phyloP scores from a whole-genome alignment of 192 early-diverging fungal genomes.

The Jimgerdemannia flammicorona region DNA sequence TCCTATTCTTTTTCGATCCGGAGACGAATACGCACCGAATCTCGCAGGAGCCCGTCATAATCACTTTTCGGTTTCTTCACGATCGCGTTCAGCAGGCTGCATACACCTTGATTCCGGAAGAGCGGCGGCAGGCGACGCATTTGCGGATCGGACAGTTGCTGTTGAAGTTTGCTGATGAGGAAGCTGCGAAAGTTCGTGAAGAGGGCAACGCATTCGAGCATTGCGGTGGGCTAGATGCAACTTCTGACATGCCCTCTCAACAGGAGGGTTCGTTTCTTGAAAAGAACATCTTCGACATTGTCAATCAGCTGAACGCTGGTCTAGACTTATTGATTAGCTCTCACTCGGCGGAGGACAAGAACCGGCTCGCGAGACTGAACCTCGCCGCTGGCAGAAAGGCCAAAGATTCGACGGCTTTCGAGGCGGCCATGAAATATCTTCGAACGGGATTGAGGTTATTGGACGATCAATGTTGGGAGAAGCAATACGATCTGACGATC shows the following conservation, averaged over 20 bases:
- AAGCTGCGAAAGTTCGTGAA: not conserved
- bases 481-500: slow-evolving; percentile 18
- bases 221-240: not conserved
- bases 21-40: not conserved
- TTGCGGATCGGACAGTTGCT: slow-evolving; percentile 24
- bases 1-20: not conserved
- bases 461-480: slow-evolving; percentile 13
- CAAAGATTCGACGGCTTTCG: slow-evolving; percentile 18
- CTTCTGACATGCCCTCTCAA: not conserved
- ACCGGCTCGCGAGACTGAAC: slow-evolving; percentile 15
- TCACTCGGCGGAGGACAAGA: slow-evolving; percentile 6
- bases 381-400: slow-evolving; percentile 24
- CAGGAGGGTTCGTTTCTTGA: slow-evolving; percentile 12
- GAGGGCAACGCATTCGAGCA: not conserved
- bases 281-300: slow-evolving; percentile 32
- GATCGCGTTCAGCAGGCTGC: slow-evolving; percentile 38
- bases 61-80: slow-evolving; percentile 27
- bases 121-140: slow-evolving; percentile 24
- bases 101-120: slow-evolving; percentile 18
- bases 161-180: slow-evolving; percentile 16
- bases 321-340: slow-evolving; percentile 4
- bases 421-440: slow-evolving; percentile 23
- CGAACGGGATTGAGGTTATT: slow-evolving; percentile 8
- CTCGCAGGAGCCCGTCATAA: not conserved
- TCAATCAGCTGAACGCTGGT: slow-evolving; percentile 30